Evolutionary conservation across 2,329 filamentous ascomycete genomes (phyloP).

Genomic region (Chaetothyriales sp.): DNA sequence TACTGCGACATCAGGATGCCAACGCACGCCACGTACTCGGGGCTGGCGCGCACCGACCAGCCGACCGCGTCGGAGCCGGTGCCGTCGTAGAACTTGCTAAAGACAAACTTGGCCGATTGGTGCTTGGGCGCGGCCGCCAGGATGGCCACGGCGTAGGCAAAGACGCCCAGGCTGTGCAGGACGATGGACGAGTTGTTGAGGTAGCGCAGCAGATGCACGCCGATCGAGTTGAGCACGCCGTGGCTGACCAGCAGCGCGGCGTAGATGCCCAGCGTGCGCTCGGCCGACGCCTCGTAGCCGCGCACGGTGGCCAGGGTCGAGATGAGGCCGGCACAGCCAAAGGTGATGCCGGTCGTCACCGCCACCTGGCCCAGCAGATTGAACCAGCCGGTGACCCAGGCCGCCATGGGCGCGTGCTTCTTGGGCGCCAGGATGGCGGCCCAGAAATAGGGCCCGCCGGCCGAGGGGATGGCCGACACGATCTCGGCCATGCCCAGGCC

Average conservation of each 20-base stretch:
- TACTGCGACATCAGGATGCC: slow-evolving; percentile 44
- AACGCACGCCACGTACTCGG: slow-evolving; percentile 42
- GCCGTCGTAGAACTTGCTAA: slow-evolving; percentile 40
- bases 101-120: slow-evolving; percentile 43
- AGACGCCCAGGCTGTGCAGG: slow-evolving; percentile 41
- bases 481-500: slow-evolving; percentile 46
- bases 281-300: slow-evolving; percentile 32
- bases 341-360: slow-evolving; percentile 37
- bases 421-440: slow-evolving; percentile 42
- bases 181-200: slow-evolving; percentile 45
- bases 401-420: slow-evolving; percentile 31
- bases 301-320: slow-evolving; percentile 34
- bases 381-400: slow-evolving; percentile 39
- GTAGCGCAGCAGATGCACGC: slow-evolving; percentile 41
- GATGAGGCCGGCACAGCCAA: slow-evolving; percentile 34
- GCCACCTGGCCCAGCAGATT: slow-evolving; percentile 38
- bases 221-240: slow-evolving; percentile 44
- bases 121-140: slow-evolving; percentile 45
- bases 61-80: slow-evolving; percentile 35
- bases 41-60: slow-evolving; percentile 40
- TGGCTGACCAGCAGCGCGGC: slow-evolving; percentile 43
- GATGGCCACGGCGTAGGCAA: slow-evolving; percentile 41
- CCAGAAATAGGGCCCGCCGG: slow-evolving; percentile 49
- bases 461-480: slow-evolving; percentile 45
- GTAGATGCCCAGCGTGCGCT: slow-evolving; percentile 45